phyloP scores from a whole-genome alignment of 306 rosid genomes.

The Alnus glutinosa region DNA sequence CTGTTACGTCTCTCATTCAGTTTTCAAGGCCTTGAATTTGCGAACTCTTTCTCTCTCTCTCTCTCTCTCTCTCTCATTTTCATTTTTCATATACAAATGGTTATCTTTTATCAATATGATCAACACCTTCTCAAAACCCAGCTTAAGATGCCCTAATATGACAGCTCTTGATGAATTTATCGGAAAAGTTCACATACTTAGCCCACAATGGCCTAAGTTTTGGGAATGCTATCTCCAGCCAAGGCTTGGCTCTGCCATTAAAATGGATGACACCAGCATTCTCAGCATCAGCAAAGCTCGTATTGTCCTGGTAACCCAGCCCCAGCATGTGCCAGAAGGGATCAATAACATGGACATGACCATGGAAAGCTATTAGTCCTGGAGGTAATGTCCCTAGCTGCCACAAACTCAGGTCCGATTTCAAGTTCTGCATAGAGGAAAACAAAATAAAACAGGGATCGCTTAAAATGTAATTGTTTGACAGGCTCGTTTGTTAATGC shows the following conservation, averaged over 20 bases:
- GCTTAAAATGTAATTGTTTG: slow-evolving; percentile 10
- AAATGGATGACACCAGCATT: slow-evolving; percentile 87
- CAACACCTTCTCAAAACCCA: slow-evolving; percentile 33
- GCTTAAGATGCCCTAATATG: slow-evolving; percentile 67
- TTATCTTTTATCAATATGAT: slow-evolving; percentile 37
- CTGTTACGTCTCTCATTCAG: slow-evolving; percentile 34
- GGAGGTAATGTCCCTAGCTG: slow-evolving; percentile 99
- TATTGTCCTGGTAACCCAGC: slow-evolving; percentile 92
- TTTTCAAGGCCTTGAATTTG: slow-evolving; percentile 40
- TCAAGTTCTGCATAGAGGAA: slow-evolving; percentile 71
- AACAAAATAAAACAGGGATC: neutral
- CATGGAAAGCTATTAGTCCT: slow-evolving; percentile 96
- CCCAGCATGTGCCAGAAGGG: slow-evolving; percentile 99
- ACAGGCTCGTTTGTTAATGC: neutral
- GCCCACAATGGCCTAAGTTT: slow-evolving; percentile 75
- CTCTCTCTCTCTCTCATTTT: slow-evolving; percentile 9
- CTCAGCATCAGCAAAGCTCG: slow-evolving; percentile 66
- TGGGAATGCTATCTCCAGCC: slow-evolving; percentile 96
- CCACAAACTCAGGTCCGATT: slow-evolving; percentile 96
- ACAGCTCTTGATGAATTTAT: slow-evolving; percentile 89
- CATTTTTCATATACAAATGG: slow-evolving; percentile 38
- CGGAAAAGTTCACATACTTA: slow-evolving; percentile 78
- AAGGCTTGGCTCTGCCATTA: slow-evolving; percentile 97
- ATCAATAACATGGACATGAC: slow-evolving; percentile 78
- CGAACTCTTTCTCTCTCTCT: slow-evolving; percentile 27